Percentiles rank a stretch among this genome's conserved stretches.
These are phyloP conservation scores for Cronartium ribicola DNA, from an alignment of 1,284 basidiomycete genomes.

Conservation along the genomic window DNA sequence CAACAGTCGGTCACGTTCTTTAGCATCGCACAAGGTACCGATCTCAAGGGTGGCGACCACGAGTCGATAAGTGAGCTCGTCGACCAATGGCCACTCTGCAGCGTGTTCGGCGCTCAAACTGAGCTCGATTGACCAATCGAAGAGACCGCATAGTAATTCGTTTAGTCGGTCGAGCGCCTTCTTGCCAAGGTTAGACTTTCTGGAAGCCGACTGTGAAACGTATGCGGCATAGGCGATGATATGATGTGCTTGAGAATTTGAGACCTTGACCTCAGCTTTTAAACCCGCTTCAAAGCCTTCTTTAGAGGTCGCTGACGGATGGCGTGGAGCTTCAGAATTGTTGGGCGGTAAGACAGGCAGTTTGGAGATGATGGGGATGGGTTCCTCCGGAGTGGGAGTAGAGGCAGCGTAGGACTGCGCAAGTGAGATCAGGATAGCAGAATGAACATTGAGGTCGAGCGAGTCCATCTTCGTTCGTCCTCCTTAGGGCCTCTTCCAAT, in stretches of 20 bases:
- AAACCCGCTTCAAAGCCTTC: not conserved
- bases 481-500: too few species aligned
- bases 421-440: constrained; percentile 37
- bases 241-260: constrained; percentile 25
- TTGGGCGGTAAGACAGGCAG: constrained; percentile 15
- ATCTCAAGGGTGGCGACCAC: constrained; percentile 29
- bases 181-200: constrained; percentile 4
- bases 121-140: constrained; percentile 18
- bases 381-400: constrained; percentile 13
- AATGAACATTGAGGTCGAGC: constrained; percentile 39
- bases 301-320: not conserved
- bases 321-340: not conserved
- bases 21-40: constrained; percentile 1
- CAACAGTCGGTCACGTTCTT: constrained; percentile 18
- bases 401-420: constrained; percentile 38
- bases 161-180: constrained; percentile 15
- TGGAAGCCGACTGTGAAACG: constrained; percentile 32
- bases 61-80: constrained; percentile 34
- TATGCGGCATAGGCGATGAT: constrained; percentile 39
- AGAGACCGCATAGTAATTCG: constrained; percentile 18
- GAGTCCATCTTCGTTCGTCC: constrained; percentile 22
- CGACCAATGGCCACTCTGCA: constrained; percentile 33
- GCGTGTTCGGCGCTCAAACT: constrained; percentile 28
- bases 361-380: constrained; percentile 29
- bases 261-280: constrained; percentile 19